Base-by-base conservation (phyloP, 2,329 filamentous ascomycete genomes). In the Aspergillus novoparasiticus region DNA sequence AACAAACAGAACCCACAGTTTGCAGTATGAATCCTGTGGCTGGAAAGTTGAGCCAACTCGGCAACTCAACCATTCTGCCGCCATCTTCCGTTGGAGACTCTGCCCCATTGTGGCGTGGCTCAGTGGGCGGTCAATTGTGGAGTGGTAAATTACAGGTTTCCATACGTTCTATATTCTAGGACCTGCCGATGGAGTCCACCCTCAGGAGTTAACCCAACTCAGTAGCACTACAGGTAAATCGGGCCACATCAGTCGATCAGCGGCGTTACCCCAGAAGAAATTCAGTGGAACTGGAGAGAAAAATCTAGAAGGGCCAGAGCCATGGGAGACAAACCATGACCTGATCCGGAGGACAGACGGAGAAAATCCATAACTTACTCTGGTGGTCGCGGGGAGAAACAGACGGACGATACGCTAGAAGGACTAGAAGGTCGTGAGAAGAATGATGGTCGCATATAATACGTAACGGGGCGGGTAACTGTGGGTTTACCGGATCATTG, bases 331-430 rank as follows among this genome's bases (percentile, higher is more conserved):
- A 50, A 58, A 32, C 46, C 41, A 48, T 60, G 58, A 39, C 51
- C 21, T 55, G 21, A 36, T 55, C 32, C 34, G 51, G 36, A 23
- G 62, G 61, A 68, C 60, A 43, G 55, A 59, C 53, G 45, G 58
- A 57, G 50, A 54, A 54, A 54, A 54, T 34, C 30, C 19, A 36
- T 36, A 5, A 54, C n/a, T 26, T 28, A 34, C 34, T 23, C 30
- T 41, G 46, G 32, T 48, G 60, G 48, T 60, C 57, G 62, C 60
- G 61, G 66, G 57, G 63, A 58, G 56, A 57, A 62, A 45, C 59
- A 55, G 45, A 59, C 46, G 59, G 66, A 63, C 57, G 58, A 64
- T 57, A 58, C 65, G 67, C 68, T 70, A 70, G 68, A 70, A 70
- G 55, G 61, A 66, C 59, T 67, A 65, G 65, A 67, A 67, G 61